Evolutionary conservation across 257 asterid genomes (phyloP).

Genomic region (Echium plantagineum): DNA sequence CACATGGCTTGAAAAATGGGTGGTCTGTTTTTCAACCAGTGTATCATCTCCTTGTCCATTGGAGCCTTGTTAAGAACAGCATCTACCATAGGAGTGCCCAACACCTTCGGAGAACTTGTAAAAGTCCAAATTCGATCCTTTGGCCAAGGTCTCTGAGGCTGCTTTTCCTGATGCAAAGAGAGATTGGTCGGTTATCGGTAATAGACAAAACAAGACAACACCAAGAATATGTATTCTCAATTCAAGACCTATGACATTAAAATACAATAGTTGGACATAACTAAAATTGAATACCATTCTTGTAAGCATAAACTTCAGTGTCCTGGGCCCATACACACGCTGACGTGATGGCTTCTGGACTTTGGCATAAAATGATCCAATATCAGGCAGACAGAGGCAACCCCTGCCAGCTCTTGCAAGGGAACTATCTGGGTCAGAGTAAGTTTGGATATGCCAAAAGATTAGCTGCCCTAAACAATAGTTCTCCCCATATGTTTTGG

Average conservation of each 20-base stretch:
- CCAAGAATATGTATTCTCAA: not conserved
- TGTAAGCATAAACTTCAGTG: slow-evolving; percentile 74
- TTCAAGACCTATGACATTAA: not conserved
- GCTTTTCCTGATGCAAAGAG: slow-evolving; percentile 50
- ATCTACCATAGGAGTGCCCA: slow-evolving; percentile 90
- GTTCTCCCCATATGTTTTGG: slow-evolving; percentile 77
- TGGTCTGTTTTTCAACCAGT: slow-evolving; percentile 83
- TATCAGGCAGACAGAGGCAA: slow-evolving; percentile 84
- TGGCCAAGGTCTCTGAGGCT: slow-evolving; percentile 86
- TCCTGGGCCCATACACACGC: slow-evolving; percentile 88
- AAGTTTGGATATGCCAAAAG: slow-evolving; percentile 75
- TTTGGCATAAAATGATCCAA: slow-evolving; percentile 88
- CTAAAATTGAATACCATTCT: slow-evolving; percentile 52
- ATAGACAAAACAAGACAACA: not conserved
- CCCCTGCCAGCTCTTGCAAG: slow-evolving; percentile 83
- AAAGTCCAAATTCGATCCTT: slow-evolving; percentile 89
- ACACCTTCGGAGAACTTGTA: slow-evolving; percentile 40
- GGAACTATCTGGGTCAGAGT: slow-evolving; percentile 67
- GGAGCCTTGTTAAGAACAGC: slow-evolving; percentile 47
- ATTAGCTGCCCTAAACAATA: slow-evolving; percentile 93
- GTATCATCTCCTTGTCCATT: slow-evolving; percentile 64
- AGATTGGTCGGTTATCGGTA: not conserved
- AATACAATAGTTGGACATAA: not conserved
- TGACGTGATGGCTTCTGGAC: slow-evolving; percentile 89
- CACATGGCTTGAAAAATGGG: slow-evolving; percentile 67